phyloP scores from a whole-genome alignment of 345 rosid genomes.

The Angophora floribunda region DNA sequence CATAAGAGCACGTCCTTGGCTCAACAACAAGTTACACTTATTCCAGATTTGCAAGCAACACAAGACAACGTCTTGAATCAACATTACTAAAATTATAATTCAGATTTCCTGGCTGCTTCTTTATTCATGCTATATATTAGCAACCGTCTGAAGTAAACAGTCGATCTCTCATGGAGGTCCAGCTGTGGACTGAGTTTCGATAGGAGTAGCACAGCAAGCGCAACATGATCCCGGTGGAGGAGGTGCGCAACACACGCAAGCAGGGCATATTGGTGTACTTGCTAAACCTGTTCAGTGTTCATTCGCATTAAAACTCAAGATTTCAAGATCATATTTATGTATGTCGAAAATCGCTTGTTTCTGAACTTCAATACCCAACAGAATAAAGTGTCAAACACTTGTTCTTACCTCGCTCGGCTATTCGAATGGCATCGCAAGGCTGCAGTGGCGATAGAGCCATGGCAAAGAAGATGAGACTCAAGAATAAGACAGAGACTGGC shows the following conservation, averaged over 20 bases:
- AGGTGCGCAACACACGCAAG: constrained; percentile 8
- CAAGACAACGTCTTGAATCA: not conserved
- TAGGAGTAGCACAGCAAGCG: not conserved
- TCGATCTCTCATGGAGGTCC: not conserved
- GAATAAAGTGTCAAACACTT: no score
- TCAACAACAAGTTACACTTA: not conserved
- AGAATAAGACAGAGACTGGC: not conserved
- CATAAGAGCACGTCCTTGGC: not conserved
- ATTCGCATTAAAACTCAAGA: not conserved
- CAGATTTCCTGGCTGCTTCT: not conserved
- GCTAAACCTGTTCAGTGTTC: not conserved
- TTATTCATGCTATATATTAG: not conserved
- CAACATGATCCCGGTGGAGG: constrained; percentile 19
- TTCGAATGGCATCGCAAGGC: constrained; percentile 2
- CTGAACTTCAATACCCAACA: not conserved
- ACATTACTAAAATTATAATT: not conserved
- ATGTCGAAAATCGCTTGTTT: no score
- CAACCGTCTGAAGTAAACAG: not conserved
- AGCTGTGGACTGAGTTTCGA: not conserved
- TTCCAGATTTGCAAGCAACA: not conserved
- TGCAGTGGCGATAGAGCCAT: constrained; percentile 1
- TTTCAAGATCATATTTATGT: not conserved
- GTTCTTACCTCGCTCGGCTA: constrained; percentile 5
- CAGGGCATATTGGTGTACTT: not conserved
- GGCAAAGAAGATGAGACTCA: constrained; percentile 6